A percentile compares a stretch with the other conserved stretches of the same genome.
phyloP scores from a whole-genome alignment of 331 rosid genomes.

The Prunus yedoensis region DNA sequence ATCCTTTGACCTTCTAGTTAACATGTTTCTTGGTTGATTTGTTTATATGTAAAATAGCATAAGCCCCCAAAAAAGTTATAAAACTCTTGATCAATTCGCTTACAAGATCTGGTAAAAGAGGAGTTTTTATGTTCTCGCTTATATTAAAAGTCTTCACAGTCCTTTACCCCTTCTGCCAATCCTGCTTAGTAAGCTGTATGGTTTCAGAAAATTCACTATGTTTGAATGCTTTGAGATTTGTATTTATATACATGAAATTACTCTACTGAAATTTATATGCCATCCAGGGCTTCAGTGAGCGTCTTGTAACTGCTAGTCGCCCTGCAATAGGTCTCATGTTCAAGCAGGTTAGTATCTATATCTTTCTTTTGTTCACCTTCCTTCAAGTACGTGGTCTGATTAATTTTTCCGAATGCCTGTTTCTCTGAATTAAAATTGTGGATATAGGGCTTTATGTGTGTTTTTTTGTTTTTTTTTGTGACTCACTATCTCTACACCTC shows the following conservation, averaged over 20 bases:
- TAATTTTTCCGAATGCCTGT: constrained; percentile 5
- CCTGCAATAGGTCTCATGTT: constrained; percentile 96
- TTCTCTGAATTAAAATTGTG: constrained; percentile 2
- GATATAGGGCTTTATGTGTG: neutral
- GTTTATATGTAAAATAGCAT: neutral
- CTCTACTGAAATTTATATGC: constrained; percentile 16
- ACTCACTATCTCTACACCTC: constrained; percentile 12
- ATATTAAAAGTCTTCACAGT: neutral
- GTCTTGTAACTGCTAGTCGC: constrained; percentile 92
- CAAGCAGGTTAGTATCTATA: constrained; percentile 69
- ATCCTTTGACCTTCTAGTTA: constrained; percentile 8
- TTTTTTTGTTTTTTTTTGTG: neutral
- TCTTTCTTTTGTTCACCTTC: neutral
- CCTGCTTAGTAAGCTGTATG: neutral
- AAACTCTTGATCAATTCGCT: neutral
- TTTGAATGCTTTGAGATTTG: neutral
- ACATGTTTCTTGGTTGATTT: neutral
- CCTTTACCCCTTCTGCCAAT: neutral
- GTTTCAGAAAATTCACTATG: neutral
- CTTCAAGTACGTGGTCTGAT: neutral
- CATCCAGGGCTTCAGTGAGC: constrained; percentile 92
- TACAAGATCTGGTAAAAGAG: neutral
- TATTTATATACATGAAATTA: neutral
- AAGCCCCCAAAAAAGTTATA: neutral
- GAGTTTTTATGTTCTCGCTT: neutral